Evolutionary conservation across 306 rosid species (phyloP), one percentile per base, ranked within the genome.

Genomic region (Potentilla sterilis): DNA sequence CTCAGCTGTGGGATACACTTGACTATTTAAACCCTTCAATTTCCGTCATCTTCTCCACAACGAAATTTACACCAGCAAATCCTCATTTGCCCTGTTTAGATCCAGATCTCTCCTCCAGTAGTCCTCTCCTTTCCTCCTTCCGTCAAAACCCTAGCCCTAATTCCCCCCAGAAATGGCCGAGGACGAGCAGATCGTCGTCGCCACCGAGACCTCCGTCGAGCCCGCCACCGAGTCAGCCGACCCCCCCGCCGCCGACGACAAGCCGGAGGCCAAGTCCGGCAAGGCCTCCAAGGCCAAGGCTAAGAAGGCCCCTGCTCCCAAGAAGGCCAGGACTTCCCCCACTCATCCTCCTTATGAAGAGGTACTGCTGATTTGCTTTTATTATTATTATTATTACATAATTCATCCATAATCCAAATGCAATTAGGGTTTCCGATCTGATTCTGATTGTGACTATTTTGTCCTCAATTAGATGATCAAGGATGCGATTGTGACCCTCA

Each of bases 321-420:
- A 34, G 19, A 86, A 83, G 76, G 65, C 96, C 9, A 83, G 92
- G 10, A 85, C 21, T 24, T 19, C 92, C 2, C 70, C 79, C 0
- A 7, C 96, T 0, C 96, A 86, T 34, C 98, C 99, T 62, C 81
- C 99, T 1, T 95, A 89, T 46, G 93, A 83, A 41, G 97, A 87
- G 93, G 99, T 95, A 84, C 21, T 13, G 2, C 28, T 28, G 28
- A 0, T 28, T 28, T 28, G 28, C 28, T 28, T 28, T 28, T 28
- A 28, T 28, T 28, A 28, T 28, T 28, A 28, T 28, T 28, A 28
- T 28, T 28, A 28, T 28, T 28, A 28, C 28, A 28, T 28, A 28
- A 28, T 28, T 28, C 0, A 28, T 28, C 28, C 28, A 28, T 28
- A 28, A 28, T 28, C 28, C 28, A 28, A 28, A 6, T 22, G 47